Evolutionary conservation across 2,329 filamentous ascomycete species (phyloP).

Genomic region (Fusarium sp.): DNA sequence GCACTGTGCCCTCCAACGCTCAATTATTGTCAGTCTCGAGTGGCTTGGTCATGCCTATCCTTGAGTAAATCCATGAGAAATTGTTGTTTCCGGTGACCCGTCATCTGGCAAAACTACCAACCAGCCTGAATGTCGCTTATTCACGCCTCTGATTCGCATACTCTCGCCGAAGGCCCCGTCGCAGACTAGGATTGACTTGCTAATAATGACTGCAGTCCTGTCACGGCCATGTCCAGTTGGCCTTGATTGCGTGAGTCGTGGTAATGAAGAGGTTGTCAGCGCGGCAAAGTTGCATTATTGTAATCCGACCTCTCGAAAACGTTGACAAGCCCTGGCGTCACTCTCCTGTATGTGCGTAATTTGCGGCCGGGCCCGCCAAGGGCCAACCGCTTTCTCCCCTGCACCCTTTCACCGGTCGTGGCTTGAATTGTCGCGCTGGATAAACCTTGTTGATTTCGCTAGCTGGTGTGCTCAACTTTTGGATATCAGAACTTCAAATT

Average conservation of each 20-base stretch:
- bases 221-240: slow-evolving; percentile 19
- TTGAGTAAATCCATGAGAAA: slow-evolving; percentile 23
- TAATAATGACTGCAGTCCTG: slow-evolving; percentile 16
- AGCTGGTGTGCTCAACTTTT: slow-evolving; percentile 17
- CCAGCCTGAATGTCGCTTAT: slow-evolving; percentile 44
- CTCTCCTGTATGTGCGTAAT: slow-evolving; percentile 39
- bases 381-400: slow-evolving; percentile 21
- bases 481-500: slow-evolving; percentile 7
- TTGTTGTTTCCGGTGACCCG: slow-evolving; percentile 44
- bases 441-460: slow-evolving; percentile 11
- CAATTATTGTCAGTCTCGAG: slow-evolving; percentile 33
- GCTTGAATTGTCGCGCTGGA: slow-evolving; percentile 27
- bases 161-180: slow-evolving; percentile 13
- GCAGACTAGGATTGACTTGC: slow-evolving; percentile 24
- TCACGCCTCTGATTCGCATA: slow-evolving; percentile 45
- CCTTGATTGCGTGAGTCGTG: slow-evolving; percentile 3
- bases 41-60: slow-evolving; percentile 33
- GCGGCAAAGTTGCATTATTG: slow-evolving; percentile 7
- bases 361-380: slow-evolving; percentile 38
- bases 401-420: slow-evolving; percentile 27
- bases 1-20: slow-evolving; percentile 18
- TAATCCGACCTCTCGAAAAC: slow-evolving; percentile 16
- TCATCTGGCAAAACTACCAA: slow-evolving; percentile 32
- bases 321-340: slow-evolving; percentile 26
- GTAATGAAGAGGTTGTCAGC: slow-evolving; percentile 4